Base-by-base conservation (phyloP, 495 filamentous ascomycete species). In the Podospora pseudopauciseta region DNA sequence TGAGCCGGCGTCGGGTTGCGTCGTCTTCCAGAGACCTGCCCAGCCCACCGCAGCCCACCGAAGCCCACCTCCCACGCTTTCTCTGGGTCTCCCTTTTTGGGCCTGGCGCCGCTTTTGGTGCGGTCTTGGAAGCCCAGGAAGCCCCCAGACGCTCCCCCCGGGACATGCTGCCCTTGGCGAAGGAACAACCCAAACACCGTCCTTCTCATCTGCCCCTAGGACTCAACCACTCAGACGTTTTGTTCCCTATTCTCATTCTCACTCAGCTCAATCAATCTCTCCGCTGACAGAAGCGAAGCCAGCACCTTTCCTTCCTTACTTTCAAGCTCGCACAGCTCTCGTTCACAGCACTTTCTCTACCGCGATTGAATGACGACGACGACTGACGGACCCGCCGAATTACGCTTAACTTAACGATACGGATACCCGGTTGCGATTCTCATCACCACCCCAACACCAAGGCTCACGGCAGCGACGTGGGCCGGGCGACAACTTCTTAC, bases 61-160 rank as follows among this genome's bases (percentile, higher is more conserved):
- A 65, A 64, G 54, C 63, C 69, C 65, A 67, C 69, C 49, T 63
- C 53, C 61, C 53, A 64, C 61, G 67, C 55, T 68, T 64, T 67
- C 65, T 49, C 13, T 60, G 61, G 65, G 61, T 62, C 58, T 67
- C 56, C 65, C 62, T 61, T 39, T 32, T 18, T 13, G 49, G 55
- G n/a, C n/a, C 55, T 49, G 39, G 39, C 39, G 39, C 39, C 39
- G 39, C 9, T 3, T 49, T 13, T 49, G 39, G 39, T 49, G 39
- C 39, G 39, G 39, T 49, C 39, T 49, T 49, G 39, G 39, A 16
- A 49, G 39, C 15, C 39, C 39, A 49, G 39, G 39, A 49, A 49
- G 39, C 39, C 39, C 39, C 39, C 39, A 26, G 55, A 58, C 55
- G 55, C 55, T 58, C n/a, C 55, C 18, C 55, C 55, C n/a, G 55